phyloP scores from a whole-genome alignment of 2,329 filamentous ascomycete genomes.

The Colletotrichum sidae region DNA sequence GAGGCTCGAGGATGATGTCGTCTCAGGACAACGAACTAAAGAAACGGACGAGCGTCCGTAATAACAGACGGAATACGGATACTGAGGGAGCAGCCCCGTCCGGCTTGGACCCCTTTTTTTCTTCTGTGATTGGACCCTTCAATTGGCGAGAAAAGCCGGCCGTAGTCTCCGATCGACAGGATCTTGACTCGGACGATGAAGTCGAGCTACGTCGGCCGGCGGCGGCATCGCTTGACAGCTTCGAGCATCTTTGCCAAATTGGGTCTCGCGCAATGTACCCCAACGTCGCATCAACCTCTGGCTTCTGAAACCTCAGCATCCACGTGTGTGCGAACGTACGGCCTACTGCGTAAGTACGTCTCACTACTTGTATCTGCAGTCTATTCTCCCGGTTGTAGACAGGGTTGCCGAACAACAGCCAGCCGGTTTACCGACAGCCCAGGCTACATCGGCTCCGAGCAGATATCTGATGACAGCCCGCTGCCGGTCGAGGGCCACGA shows the following conservation, averaged over 20 bases:
- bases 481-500: too few species aligned
- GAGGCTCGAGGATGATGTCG: conserved; percentile 26
- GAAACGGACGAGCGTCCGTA: conserved; percentile 32
- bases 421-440: neutral
- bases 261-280: conserved; percentile 10
- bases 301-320: conserved; percentile 28
- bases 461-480: too few species aligned
- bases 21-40: conserved; percentile 10
- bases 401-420: neutral
- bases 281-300: conserved; percentile 18
- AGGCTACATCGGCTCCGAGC: too few species aligned
- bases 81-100: neutral
- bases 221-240: conserved; percentile 15
- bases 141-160: conserved; percentile 17
- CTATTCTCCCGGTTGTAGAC: neutral
- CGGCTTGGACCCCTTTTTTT: conserved; percentile 20
- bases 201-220: conserved; percentile 11
- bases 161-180: conserved; percentile 15
- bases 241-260: conserved; percentile 15
- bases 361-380: too few species aligned
- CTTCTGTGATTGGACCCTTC: neutral
- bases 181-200: conserved; percentile 32
- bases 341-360: too few species aligned
- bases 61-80: conserved; percentile 20
- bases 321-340: neutral